Percentiles rank a stretch among this genome's conserved stretches.
phyloP scores from a whole-genome alignment of 2,329 filamentous ascomycete genomes.

The Xylariomycetidae sp. region DNA sequence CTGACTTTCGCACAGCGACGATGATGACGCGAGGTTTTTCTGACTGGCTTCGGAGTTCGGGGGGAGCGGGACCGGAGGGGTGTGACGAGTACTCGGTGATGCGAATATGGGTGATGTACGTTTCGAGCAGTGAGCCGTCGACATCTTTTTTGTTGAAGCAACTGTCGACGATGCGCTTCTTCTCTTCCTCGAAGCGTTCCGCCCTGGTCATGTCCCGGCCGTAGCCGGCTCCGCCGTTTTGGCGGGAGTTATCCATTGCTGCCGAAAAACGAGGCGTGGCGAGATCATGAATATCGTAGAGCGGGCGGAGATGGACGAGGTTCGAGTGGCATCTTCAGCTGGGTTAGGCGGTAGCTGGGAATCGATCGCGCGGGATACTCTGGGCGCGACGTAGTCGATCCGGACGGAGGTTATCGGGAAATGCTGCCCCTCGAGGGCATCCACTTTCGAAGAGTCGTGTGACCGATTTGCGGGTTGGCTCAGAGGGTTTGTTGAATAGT shows the following conservation, averaged over 20 bases:
- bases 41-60: constrained; percentile 62
- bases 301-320: constrained; percentile 15
- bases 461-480: no score
- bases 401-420: no score
- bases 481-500: no score
- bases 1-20: constrained; percentile 86
- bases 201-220: constrained; percentile 45
- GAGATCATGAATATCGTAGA: constrained; percentile 23
- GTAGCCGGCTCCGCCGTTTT: constrained; percentile 26
- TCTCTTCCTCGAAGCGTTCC: constrained; percentile 94
- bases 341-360: no score
- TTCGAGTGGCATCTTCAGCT: constrained; percentile 22
- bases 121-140: constrained; percentile 85
- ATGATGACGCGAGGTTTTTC: constrained; percentile 92
- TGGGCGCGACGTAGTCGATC: no score
- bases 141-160: constrained; percentile 88
- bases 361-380: no score
- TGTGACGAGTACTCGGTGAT: constrained; percentile 81
- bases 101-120: constrained; percentile 95
- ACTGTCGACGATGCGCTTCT: constrained; percentile 86
- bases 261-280: constrained; percentile 8
- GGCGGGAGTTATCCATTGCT: constrained; percentile 23
- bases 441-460: no score
- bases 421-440: no score
- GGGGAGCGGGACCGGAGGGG: constrained; percentile 79